A percentile compares a stretch with the other conserved stretches of the same genome.
These are phyloP conservation scores for Kandelia obovata DNA, from an alignment of 345 rosid genomes.

Conservation along the genomic window DNA sequence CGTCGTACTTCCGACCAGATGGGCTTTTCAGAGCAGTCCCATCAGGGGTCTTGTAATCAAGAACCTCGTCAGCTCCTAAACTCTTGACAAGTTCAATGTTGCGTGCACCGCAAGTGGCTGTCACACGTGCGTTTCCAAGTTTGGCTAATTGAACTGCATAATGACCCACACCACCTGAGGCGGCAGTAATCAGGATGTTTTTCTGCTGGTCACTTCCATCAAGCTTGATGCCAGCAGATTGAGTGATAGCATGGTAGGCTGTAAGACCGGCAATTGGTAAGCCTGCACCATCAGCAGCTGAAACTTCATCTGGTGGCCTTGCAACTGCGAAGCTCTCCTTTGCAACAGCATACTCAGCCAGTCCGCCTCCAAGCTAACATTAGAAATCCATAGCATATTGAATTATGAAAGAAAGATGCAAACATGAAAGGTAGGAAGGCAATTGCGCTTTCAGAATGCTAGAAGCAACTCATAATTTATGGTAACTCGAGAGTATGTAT, in stretches of 20 bases:
- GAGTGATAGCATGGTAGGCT: slow-evolving; percentile 57
- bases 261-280: slow-evolving; percentile 69
- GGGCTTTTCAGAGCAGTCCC: slow-evolving; percentile 72
- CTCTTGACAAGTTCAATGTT: slow-evolving; percentile 66
- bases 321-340: slow-evolving; percentile 49
- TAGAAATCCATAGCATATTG: no score
- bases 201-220: slow-evolving; percentile 52
- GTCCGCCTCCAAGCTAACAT: slow-evolving; percentile 34
- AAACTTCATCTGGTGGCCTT: slow-evolving; percentile 66
- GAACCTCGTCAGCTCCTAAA: slow-evolving; percentile 80
- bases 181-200: slow-evolving; percentile 70
- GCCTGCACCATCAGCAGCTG: slow-evolving; percentile 62
- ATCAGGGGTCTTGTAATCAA: slow-evolving; percentile 71
- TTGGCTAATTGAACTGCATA: slow-evolving; percentile 73
- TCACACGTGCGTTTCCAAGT: slow-evolving; percentile 67
- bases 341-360: slow-evolving; percentile 66
- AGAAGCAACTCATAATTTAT: no score
- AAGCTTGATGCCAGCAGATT: slow-evolving; percentile 58
- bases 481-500: no score
- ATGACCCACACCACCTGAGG: slow-evolving; percentile 87
- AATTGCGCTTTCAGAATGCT: no score
- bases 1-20: slow-evolving; percentile 72
- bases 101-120: slow-evolving; percentile 77
- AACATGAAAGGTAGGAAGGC: no score
- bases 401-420: no score